Evolutionary conservation across 2,329 filamentous ascomycete genomes (phyloP).

Genomic region (Aphanocladium album): DNA sequence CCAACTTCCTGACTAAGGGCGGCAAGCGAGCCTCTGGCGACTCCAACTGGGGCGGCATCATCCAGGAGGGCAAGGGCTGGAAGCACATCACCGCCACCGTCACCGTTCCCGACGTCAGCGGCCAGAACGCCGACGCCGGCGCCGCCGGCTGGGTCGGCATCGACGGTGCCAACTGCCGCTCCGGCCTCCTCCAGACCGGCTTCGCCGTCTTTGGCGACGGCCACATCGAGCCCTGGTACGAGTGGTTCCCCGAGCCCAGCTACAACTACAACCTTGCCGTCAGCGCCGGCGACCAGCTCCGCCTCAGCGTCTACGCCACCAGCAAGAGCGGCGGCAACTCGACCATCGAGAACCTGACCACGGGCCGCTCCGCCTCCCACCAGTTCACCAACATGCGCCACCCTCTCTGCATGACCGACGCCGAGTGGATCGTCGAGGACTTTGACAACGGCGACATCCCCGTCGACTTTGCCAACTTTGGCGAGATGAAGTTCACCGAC

Average conservation of each 20-base stretch:
- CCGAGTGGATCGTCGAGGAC: constrained; percentile 60
- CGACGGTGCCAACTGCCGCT: constrained; percentile 1
- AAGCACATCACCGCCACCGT: neutral
- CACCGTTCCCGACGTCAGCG: neutral
- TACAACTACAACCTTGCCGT: constrained; percentile 14
- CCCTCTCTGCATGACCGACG: constrained; percentile 50
- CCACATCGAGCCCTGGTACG: constrained; percentile 7
- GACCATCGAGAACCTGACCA: constrained; percentile 22
- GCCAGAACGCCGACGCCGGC: neutral
- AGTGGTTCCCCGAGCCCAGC: constrained; percentile 11
- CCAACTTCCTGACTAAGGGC: neutral
- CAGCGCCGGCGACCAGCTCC: constrained; percentile 26
- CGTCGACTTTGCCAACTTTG: constrained; percentile 28
- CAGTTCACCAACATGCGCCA: constrained; percentile 39
- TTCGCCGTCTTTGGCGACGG: constrained; percentile 7
- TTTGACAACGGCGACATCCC: constrained; percentile 22
- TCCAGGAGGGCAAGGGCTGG: constrained; percentile 9
- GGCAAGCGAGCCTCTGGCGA: neutral
- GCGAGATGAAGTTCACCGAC: constrained; percentile 22
- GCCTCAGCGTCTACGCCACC: constrained; percentile 25
- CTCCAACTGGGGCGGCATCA: neutral
- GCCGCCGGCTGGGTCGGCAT: constrained; percentile 14
- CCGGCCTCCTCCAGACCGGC: constrained; percentile 10
- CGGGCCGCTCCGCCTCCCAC: constrained; percentile 47
- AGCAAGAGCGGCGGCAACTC: constrained; percentile 13